Evolutionary conservation across 164 flowering plant species (phyloP).

Genomic region (Aristolochia fimbriata): DNA sequence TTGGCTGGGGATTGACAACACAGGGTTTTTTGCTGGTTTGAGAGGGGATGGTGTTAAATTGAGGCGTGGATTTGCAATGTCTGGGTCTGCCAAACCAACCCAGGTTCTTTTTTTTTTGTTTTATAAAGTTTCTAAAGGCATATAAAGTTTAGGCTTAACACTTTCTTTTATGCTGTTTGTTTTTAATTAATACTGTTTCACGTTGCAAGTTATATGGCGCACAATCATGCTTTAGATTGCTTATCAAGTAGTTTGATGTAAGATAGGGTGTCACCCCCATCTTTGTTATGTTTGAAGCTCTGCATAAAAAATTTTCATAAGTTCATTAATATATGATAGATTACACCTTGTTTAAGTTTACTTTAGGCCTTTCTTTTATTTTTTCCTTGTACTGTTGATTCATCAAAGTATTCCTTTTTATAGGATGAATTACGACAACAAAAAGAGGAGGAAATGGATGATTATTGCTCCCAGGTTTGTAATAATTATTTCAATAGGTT

Average conservation of each 20-base stretch:
- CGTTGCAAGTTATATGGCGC: too few relatives aligned
- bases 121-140: neutral
- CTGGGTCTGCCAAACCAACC: slow-evolving; percentile 64
- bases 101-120: slow-evolving; percentile 59
- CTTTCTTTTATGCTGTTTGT: too few relatives aligned
- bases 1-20: slow-evolving; percentile 66
- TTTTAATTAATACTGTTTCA: too few relatives aligned
- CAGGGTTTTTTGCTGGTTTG: slow-evolving; percentile 56
- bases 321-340: too few relatives aligned
- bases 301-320: too few relatives aligned
- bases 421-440: slow-evolving; percentile 94
- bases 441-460: slow-evolving; percentile 96
- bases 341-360: too few relatives aligned
- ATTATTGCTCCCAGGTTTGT: slow-evolving; percentile 89
- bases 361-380: too few relatives aligned
- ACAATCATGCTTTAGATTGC: too few relatives aligned
- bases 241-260: too few relatives aligned
- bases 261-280: too few relatives aligned
- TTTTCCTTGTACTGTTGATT: too few relatives aligned
- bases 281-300: too few relatives aligned
- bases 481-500: neutral
- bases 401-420: neutral
- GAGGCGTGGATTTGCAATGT: slow-evolving; percentile 84
- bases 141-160: neutral
- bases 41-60: slow-evolving; percentile 67